Evolutionary conservation across 2,329 filamentous ascomycete species (phyloP).

Genomic region (Clonostachys solani): DNA sequence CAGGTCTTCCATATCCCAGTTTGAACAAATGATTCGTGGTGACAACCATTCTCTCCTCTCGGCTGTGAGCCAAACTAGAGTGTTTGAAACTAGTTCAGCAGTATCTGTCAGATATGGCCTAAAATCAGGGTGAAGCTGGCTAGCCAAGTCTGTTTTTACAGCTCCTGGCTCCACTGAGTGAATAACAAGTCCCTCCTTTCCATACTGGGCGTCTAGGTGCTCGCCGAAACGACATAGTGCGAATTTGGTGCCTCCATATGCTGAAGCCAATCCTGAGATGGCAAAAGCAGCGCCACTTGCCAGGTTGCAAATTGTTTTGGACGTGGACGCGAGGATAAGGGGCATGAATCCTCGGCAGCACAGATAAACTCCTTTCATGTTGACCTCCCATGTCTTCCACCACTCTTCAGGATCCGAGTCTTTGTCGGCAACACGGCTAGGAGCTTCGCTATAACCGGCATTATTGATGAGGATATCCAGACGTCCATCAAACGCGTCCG

Average conservation of each 20-base stretch:
- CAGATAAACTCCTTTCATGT: conserved; percentile 43
- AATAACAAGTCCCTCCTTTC: conserved; percentile 28
- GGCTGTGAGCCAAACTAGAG: conserved; percentile 33
- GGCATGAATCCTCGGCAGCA: conserved; percentile 43
- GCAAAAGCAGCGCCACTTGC: conserved; percentile 18
- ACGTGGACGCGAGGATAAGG: conserved; percentile 23
- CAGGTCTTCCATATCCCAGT: conserved; percentile 43
- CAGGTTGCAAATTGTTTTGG: conserved; percentile 41
- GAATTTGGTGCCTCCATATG: conserved; percentile 42
- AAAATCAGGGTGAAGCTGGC: background rate
- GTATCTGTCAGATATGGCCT: conserved; percentile 19
- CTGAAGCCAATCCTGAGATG: conserved; percentile 23
- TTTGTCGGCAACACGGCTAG: conserved; percentile 13
- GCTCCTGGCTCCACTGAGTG: conserved; percentile 31
- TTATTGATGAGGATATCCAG: conserved; percentile 39
- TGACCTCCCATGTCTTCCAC: conserved; percentile 42
- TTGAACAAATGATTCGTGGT: conserved; percentile 34
- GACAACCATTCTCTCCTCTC: conserved; percentile 36
- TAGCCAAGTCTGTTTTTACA: conserved; percentile 22
- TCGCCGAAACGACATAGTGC: conserved; percentile 43
- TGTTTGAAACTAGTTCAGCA: conserved; percentile 32
- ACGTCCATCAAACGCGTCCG: conserved; percentile 17
- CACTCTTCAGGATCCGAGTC: conserved; percentile 33
- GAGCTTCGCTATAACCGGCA: conserved; percentile 31
- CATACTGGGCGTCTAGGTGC: conserved; percentile 38